Base-by-base conservation (phyloP, 495 filamentous ascomycete species). In the Penicillium goetzii region DNA sequence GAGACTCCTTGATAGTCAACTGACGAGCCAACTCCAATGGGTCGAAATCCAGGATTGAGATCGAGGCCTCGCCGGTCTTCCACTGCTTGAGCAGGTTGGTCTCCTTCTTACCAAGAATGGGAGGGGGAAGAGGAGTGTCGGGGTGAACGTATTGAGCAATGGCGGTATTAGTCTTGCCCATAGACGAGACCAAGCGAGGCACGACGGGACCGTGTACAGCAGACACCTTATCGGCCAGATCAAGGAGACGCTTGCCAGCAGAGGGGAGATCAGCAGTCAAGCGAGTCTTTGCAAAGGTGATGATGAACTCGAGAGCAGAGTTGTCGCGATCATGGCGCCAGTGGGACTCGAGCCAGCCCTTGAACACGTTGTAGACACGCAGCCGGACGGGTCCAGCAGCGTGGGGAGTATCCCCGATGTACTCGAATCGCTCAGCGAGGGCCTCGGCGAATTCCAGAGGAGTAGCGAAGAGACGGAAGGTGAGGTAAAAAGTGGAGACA, bases 271-370 rank as follows among this genome's bases (percentile, higher is more conserved):
- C 77, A 0, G 80, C 69, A 49, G 82, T 81, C 23, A 99, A 81
- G 60, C 88, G 86, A 30, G 83, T 87, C 64, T 86, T 85, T 28
- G 95, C 92, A 71, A 99, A 99, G 25, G 83, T 74, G 26, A 86
- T 76, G 63, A 99, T 95, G 53, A 89, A 81, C 0, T 84, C 81
- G 38, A 98, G 80, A 7, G 93, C 92, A 7, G 83, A 83, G 60
- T 82, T 79, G 73, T 99, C 96, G 28, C 87, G 83, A 30, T 92
- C 87, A 61, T 90, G 86, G 28, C 90, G 88, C 96, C 96, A 99
- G 76, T 98, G 92, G 3, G 90, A 93, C 76, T 99, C 96, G 5
- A 99, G 78, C 96, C 96, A 99, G 33, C 89, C 89, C 76, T 99
- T 99, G 81, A 97, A 91, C 41, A 93, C 87, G 72, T 99, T 98